Evolutionary conservation across 2,329 filamentous ascomycete genomes (phyloP).

Genomic region (Westerdykella sp.): DNA sequence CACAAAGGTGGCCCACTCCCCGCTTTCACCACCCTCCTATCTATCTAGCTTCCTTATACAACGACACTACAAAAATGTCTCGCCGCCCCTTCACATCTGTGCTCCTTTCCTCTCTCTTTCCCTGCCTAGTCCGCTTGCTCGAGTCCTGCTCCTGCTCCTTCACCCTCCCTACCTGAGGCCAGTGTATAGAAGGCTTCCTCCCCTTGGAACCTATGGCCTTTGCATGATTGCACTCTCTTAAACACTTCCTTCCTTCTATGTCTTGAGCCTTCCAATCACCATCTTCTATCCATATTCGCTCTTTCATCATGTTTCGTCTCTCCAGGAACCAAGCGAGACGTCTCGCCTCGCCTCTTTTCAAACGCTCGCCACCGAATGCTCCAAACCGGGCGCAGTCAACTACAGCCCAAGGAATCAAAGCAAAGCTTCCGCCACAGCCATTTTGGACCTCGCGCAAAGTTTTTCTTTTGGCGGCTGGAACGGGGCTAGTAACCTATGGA

Average conservation of each 20-base stretch:
- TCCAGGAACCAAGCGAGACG: constrained; percentile 23
- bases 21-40: constrained; percentile 18
- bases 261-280: too few relatives aligned
- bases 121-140: background rate
- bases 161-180: constrained; percentile 3
- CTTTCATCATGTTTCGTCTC: constrained; percentile 29
- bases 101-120: background rate
- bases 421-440: constrained; percentile 16
- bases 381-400: background rate
- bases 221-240: background rate
- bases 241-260: too few relatives aligned
- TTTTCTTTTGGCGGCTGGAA: constrained; percentile 45
- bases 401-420: constrained; percentile 4
- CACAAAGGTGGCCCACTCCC: constrained; percentile 26
- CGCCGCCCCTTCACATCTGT: constrained; percentile 14
- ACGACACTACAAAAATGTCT: constrained; percentile 18
- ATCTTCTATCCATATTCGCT: background rate
- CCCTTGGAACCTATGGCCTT: constrained; percentile 19
- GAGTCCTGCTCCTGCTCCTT: constrained; percentile 11
- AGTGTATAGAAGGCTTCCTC: too few relatives aligned
- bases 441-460: constrained; percentile 47
- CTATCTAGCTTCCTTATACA: constrained; percentile 15
- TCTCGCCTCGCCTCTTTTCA: constrained; percentile 24
- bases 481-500: constrained; percentile 48
- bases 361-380: background rate